Evolutionary conservation across 176 grass and related monocot genomes (phyloP), one percentile per base, ranked within the genome.

Genomic region (Zizania latifolia): DNA sequence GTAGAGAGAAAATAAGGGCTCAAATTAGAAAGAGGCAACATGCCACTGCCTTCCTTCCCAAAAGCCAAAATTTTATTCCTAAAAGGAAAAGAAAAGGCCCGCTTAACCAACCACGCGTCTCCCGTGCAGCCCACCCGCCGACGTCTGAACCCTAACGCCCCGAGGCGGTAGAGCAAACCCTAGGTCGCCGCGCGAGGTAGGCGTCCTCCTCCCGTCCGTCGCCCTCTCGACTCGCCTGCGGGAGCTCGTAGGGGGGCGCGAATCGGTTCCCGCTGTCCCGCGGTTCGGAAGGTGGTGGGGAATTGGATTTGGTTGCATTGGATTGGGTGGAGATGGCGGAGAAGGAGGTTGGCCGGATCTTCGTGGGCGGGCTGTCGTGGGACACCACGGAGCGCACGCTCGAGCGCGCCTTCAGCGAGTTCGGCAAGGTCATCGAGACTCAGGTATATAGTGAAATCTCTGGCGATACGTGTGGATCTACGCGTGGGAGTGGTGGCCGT

Each of bases 311-410:
- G n/a, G n/a, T n/a, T n/a, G 16, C 34, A 27, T 66, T 65, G 35
- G 41, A n/a, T n/a, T n/a, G n/a, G n/a, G 51, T 58, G 45, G 53
- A 78, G 58, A 98, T 98, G 94, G 71, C 86, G 44, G 71, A 75
- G 46, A 91, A 93, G 76, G 92, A 98, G 69, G 89, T 85, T 21
- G 87, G 84, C 16, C 84, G 91, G 44, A 90, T 98, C 63, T 98
- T 98, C 74, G 91, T 94, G 0, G 94, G 94, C 24, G 94, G 94
- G 28, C 82, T 94, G 68, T 90, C 94, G 35, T 92, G 89, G 86
- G 81, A 98, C 79, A 98, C 94, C 65, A 78, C 88, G 67, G 94
- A 98, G 80, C 66, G 84, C 56, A 80, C 70, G 10, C 86, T 98
- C 10, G 75, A 92, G 86, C 78, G 61, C 45, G 76, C 84, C 50